Evolutionary conservation across 495 filamentous ascomycete species (phyloP), one percentile per base, ranked within the genome.

Genomic region (Massariosphaeria phaeospora): DNA sequence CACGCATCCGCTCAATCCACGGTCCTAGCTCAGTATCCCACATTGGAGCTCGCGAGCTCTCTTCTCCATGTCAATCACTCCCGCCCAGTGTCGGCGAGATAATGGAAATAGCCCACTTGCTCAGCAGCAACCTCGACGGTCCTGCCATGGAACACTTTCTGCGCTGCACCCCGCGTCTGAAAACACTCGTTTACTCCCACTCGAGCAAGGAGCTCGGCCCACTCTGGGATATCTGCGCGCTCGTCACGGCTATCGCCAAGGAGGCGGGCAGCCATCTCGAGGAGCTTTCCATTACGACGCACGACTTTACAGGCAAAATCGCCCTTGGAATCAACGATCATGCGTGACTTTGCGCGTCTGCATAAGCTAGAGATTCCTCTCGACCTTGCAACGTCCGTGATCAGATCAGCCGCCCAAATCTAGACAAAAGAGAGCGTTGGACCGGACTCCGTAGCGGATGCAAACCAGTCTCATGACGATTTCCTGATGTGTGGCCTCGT

Each of bases 141-240:
- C 48, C 48, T 30, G 48, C 5, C 48, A 51, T 51, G 48, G 24
- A 51, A 51, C 48, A 51, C 48, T 51, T 51, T 51, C 33, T 51
- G 48, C 48, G 48, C 48, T 51, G 48, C 48, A 51, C 48, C 39
- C 48, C 48, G 48, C 48, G 48, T 26, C 48, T 51, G 48, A 51
- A 26, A 51, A 51, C 48, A 35, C 48, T 51, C 48, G 48, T 51
- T 51, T 51, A 51, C 48, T 51, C 48, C 35, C 48, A 51, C 24
- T 51, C 48, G 35, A 15, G 24, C 31, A 51, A 51, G 48, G 34
- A 51, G 24, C 12, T 51, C 33, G 30, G 34, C 41, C 34, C 15
- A 11, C n/a, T 25, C 48, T 51, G 48, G 48, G 48, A 51, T 26
- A 51, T 51, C 48, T 51, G 48, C 48, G 33, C n/a, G 48, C 48